Percentiles rank a stretch among this genome's conserved stretches.
Evolutionary conservation across 805 yeast species (phyloP).

Genomic region (Pichia cabralensis): DNA sequence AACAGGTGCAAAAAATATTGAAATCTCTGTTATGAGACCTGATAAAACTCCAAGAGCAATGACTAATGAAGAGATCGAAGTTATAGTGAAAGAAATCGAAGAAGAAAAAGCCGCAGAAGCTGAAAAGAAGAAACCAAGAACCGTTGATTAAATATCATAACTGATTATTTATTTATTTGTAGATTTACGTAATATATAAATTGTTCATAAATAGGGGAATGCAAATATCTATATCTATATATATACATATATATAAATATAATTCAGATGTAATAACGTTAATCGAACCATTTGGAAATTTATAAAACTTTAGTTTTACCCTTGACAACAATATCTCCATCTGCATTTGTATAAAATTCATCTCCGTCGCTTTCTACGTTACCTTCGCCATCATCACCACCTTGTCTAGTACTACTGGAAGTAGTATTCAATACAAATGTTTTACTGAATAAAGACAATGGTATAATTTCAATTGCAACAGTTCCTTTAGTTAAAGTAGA

Average conservation of each 20-base stretch:
- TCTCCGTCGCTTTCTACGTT: slow-evolving; percentile 8
- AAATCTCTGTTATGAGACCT: slow-evolving; percentile 78
- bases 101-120: slow-evolving; percentile 79
- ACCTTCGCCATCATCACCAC: slow-evolving; percentile 3
- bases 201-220: too few relatives aligned
- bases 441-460: slow-evolving; percentile 12
- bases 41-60: slow-evolving; percentile 48
- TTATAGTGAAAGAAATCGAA: slow-evolving; percentile 73
- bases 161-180: neutral
- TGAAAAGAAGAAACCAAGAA: slow-evolving; percentile 52
- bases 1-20: slow-evolving; percentile 95
- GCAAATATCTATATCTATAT: too few relatives aligned
- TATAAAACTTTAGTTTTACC: slow-evolving; percentile 20
- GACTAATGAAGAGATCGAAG: slow-evolving; percentile 61
- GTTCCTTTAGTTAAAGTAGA: slow-evolving; percentile 16
- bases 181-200: too few relatives aligned
- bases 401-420: slow-evolving; percentile 8
- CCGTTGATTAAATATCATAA: slow-evolving; percentile 12
- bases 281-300: too few relatives aligned
- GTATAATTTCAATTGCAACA: slow-evolving; percentile 21
- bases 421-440: slow-evolving; percentile 20
- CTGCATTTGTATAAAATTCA: slow-evolving; percentile 10
- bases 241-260: too few relatives aligned
- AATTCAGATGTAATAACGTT: too few relatives aligned
- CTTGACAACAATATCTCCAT: slow-evolving; percentile 19